Conservation (phyloP, 1,284 basidiomycete species). For the Prillingera fragicola region DNA sequence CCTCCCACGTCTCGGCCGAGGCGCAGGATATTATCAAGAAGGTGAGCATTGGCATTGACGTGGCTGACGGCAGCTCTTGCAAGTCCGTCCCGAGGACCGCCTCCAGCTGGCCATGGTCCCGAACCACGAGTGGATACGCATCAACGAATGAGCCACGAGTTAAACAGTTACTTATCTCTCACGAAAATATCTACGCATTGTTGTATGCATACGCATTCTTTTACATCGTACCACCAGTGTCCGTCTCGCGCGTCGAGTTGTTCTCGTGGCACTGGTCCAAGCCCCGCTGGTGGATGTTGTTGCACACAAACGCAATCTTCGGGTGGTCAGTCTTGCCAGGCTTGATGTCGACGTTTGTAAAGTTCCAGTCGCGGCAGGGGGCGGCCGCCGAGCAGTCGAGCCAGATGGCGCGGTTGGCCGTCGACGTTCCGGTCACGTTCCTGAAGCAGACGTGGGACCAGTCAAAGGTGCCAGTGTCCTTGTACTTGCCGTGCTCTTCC, state of each 20-base stretch:
- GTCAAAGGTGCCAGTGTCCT: conserved; percentile 24
- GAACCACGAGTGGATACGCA: conserved; percentile 88
- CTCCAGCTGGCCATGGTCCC: conserved; percentile 70
- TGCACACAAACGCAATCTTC: conserved; percentile 30
- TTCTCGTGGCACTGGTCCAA: conserved; percentile 19
- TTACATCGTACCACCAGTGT: conserved; percentile 18
- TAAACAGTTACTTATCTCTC: too few relatives aligned
- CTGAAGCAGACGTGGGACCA: conserved; percentile 30
- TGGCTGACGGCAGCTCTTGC: conserved; percentile 59
- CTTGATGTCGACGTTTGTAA: conserved; percentile 22
- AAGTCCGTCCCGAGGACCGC: conserved; percentile 72
- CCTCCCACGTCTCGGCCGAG: conserved; percentile 56
- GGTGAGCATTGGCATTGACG: conserved; percentile 44
- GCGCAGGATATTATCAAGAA: conserved; percentile 61
- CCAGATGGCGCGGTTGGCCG: conserved; percentile 26
- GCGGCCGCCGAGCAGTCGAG: conserved; percentile 27
- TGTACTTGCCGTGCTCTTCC: conserved; percentile 8
- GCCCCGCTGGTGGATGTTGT: conserved; percentile 19
- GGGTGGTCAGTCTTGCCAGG: conserved; percentile 25
- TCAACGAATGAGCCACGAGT: too few relatives aligned
- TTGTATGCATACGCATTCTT: too few relatives aligned
- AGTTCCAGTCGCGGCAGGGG: conserved; percentile 28
- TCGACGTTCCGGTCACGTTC: conserved; percentile 25
- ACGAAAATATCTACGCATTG: too few relatives aligned
- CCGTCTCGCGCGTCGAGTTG: conserved; percentile 20